These are phyloP conservation scores for Zostera marina DNA, from an alignment of 116 monocot species.

Conservation along the genomic window DNA sequence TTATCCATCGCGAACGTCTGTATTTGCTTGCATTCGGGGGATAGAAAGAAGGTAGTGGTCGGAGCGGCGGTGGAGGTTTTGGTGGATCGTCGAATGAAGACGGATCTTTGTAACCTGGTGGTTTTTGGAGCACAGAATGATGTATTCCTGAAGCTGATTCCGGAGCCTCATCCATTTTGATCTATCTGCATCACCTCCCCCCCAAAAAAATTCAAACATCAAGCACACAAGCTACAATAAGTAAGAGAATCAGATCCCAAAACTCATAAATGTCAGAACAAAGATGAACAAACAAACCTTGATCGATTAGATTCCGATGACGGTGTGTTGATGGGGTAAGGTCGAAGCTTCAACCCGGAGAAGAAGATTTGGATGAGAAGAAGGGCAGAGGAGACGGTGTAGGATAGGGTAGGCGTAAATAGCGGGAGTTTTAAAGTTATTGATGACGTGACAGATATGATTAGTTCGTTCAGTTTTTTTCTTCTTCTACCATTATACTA, in stretches of 20 bases:
- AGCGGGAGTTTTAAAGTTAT: background rate
- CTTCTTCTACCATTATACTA: background rate
- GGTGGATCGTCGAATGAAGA: background rate
- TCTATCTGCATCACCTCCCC: conserved; percentile 1
- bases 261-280: no score
- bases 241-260: no score
- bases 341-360: background rate
- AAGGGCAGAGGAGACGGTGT: background rate
- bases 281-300: no score
- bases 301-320: no score
- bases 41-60: conserved; percentile 20
- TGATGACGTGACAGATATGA: background rate
- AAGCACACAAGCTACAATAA: no score
- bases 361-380: background rate
- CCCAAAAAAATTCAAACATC: no score
- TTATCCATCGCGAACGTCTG: conserved; percentile 6
- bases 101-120: conserved; percentile 13
- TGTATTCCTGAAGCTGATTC: conserved; percentile 1
- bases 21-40: conserved; percentile 9
- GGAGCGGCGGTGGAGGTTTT: background rate
- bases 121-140: conserved; percentile 10
- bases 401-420: background rate
- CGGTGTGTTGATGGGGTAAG: no score
- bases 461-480: background rate
- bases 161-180: conserved; percentile 5